These are phyloP conservation scores for Pyricularia pennisetigena DNA, from an alignment of 2,329 filamentous ascomycete genomes.

Conservation along the genomic window DNA sequence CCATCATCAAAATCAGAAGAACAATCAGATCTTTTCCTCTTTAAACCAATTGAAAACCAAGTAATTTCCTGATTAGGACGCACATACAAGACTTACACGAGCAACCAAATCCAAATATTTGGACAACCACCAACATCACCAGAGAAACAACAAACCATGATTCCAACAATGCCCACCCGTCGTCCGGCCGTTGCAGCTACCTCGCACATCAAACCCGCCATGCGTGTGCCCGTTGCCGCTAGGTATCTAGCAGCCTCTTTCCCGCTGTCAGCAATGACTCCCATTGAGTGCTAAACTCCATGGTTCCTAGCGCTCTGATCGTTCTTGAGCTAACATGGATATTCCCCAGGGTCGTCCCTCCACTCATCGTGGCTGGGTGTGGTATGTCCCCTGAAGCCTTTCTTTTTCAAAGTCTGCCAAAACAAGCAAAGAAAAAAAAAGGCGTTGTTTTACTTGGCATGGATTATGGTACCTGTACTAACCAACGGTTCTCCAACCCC, in stretches of 20 bases:
- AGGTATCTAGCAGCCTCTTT: neutral
- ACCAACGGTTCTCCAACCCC: neutral
- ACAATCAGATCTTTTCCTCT: neutral
- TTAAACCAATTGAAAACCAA: neutral
- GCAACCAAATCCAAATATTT: neutral
- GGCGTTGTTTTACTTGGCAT: neutral
- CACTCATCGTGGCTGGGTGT: conserved; percentile 3
- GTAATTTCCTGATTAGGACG: neutral
- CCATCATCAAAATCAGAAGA: neutral
- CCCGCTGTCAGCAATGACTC: neutral
- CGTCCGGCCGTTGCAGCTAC: neutral
- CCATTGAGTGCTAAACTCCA: neutral
- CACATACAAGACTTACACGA: neutral
- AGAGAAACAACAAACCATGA: neutral
- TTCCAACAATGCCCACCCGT: neutral
- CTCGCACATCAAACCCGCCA: neutral
- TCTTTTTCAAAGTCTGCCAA: neutral
- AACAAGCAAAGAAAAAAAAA: neutral
- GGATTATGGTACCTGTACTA: neutral
- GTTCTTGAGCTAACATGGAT: neutral
- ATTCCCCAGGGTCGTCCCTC: neutral
- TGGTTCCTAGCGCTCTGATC: neutral
- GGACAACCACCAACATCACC: neutral
- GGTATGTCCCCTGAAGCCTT: neutral
- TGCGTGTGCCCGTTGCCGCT: neutral